A percentile compares a stretch with the other conserved stretches of the same genome.
These are phyloP conservation scores for Dictyostelium capitatum DNA, from an alignment of 78 protist genomes.

Conservation along the genomic window DNA sequence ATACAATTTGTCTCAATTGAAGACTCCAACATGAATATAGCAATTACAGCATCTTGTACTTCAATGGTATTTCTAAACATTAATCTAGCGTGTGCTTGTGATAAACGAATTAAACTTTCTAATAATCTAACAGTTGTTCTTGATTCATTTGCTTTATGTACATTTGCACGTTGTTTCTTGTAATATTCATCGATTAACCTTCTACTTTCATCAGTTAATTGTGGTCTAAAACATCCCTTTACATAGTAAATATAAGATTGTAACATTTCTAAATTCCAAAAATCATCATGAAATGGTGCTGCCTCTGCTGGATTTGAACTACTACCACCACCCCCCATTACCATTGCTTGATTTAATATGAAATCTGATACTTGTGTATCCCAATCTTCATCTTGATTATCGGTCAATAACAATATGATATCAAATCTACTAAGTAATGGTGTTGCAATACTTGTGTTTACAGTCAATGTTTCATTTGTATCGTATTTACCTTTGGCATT, in stretches of 20 bases:
- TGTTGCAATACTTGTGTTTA: slow-evolving; percentile 92
- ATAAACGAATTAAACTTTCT: slow-evolving; percentile 93
- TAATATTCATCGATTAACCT: slow-evolving; percentile 83
- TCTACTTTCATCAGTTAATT: slow-evolving; percentile 56
- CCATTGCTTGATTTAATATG: slow-evolving; percentile 74
- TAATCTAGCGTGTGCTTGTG: slow-evolving; percentile 95
- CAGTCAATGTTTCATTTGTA: slow-evolving; percentile 66
- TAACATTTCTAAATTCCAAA: slow-evolving; percentile 89
- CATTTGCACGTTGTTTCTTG: slow-evolving; percentile 82
- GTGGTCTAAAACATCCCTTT: slow-evolving; percentile 71
- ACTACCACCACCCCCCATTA: neutral
- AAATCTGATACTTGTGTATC: slow-evolving; percentile 85
- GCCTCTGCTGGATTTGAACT: neutral
- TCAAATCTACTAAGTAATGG: slow-evolving; percentile 98
- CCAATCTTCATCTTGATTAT: slow-evolving; percentile 84
- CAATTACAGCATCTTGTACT: slow-evolving; percentile 89
- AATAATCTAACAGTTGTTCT: slow-evolving; percentile 97
- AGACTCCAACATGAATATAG: slow-evolving; percentile 87
- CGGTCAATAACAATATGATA: slow-evolving; percentile 93
- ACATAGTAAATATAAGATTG: slow-evolving; percentile 69
- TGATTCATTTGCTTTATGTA: slow-evolving; percentile 66
- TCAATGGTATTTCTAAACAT: slow-evolving; percentile 78
- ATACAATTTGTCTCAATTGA: slow-evolving; percentile 66
- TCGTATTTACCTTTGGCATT: slow-evolving; percentile 94
- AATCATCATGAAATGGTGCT: neutral